Conservation (phyloP, 495 filamentous ascomycete genomes). For the Ramalina peruviana region DNA sequence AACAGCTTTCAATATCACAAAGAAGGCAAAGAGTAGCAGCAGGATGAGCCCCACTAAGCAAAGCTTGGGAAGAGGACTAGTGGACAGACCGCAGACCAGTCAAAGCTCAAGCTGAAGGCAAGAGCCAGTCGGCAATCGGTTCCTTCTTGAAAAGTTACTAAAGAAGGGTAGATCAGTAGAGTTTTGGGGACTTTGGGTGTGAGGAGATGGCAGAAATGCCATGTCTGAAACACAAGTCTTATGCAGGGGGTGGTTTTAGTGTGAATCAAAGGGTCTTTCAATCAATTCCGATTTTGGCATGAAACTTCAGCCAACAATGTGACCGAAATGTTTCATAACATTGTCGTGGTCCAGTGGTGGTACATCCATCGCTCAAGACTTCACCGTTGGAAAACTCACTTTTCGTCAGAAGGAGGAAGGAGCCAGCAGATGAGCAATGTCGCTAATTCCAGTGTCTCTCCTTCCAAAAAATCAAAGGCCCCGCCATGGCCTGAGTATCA, state of each 20-base stretch:
- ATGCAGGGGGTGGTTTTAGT: conserved; percentile 3
- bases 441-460: no score
- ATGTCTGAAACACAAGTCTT: neutral
- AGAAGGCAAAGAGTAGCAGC: neutral
- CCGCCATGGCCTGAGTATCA: neutral
- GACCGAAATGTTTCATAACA: no score
- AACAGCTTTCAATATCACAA: neutral
- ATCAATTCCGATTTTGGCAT: no score
- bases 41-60: neutral
- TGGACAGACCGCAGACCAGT: neutral
- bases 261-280: neutral
- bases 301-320: no score
- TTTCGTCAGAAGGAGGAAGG: no score
- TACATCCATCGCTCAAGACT: no score
- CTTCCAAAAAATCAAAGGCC: no score
- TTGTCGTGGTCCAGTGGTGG: no score
- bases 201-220: neutral
- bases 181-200: neutral
- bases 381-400: no score
- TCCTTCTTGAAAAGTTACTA: no score
- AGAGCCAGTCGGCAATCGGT: neutral
- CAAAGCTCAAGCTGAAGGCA: neutral
- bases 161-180: neutral
- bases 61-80: neutral
- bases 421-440: no score